Evolutionary conservation across 2,329 filamentous ascomycete genomes (phyloP), one percentile per base, ranked within the genome.

Genomic region (Hypoxylon sp.): DNA sequence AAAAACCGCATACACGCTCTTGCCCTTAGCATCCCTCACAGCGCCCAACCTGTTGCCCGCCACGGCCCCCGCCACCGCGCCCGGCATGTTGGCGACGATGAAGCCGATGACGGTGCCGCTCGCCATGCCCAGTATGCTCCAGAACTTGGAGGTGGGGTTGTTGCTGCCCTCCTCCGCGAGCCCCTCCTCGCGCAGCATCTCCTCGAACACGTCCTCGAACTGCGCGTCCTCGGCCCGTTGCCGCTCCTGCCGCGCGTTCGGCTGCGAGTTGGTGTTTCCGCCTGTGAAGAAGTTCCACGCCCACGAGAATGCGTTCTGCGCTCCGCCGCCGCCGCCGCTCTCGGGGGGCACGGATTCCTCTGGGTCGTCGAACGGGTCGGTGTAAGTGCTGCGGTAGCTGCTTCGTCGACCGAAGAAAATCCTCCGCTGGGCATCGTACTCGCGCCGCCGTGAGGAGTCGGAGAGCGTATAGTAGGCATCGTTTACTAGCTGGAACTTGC

Each of bases 1-100:
- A 79, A 95, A 98, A 14, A 98, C 96, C 28, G 90, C 85, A 80
- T 97, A 98, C 5, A 99, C 96, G 77, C 93, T 97, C 89, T 98
- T 98, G 21, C 94, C 94, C 81, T 90, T 94, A 32, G 92, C 89
- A 81, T 99, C 96, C 62, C 96, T 86, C 19, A 99, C 88, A 5
- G 93, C 93, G 0, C 96, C 96, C n/a, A 98, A 81, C 56, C 94
- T 83, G 81, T 98, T 98, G 10, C 96, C 96, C 0, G 94, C 95
- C 2, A 98, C 94, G 2, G 93, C 93, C 2, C 96, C 96, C 0
- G 95, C 95, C 38, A 98, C 80, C 75, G 95, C 86, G 0, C 96
- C 96, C 0, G 95, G 93, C 52, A 98, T 89, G 78, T 98, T 98
- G 28, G 91, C 96, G 25, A 98, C 87, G 73, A 99, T 99, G 79